A percentile compares a stretch with the other conserved stretches of the same genome.
These are phyloP conservation scores for Purpureocillium lavendulum DNA, from an alignment of 2,329 filamentous ascomycete species.

Conservation along the genomic window DNA sequence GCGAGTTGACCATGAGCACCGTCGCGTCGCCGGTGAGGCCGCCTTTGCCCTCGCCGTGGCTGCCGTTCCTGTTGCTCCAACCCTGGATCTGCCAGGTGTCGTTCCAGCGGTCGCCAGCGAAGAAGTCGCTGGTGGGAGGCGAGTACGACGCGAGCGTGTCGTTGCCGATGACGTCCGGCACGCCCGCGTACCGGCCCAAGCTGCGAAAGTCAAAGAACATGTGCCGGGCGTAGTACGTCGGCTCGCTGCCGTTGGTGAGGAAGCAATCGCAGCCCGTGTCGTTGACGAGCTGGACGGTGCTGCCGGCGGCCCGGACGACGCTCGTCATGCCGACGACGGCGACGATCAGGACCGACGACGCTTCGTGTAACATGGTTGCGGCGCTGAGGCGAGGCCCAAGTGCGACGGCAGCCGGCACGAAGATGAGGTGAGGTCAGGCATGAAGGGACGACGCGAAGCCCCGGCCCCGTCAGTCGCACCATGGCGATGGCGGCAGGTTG, in stretches of 20 bases:
- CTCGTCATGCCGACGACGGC: not conserved
- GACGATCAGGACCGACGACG: not conserved
- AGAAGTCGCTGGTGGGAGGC: constrained; percentile 28
- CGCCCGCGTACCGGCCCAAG: constrained; percentile 28
- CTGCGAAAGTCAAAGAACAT: constrained; percentile 42
- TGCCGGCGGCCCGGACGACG: not conserved
- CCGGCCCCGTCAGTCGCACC: too few species aligned
- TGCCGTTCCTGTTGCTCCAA: constrained; percentile 28
- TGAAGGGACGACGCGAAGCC: too few species aligned
- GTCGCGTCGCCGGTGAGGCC: constrained; percentile 17
- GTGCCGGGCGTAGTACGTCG: constrained; percentile 35
- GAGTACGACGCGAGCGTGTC: constrained; percentile 18
- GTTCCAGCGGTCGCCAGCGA: constrained; percentile 25
- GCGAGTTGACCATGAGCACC: constrained; percentile 30
- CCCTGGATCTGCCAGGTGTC: constrained; percentile 27
- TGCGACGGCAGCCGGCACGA: too few species aligned
- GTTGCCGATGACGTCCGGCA: constrained; percentile 22
- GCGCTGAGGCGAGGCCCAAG: too few species aligned
- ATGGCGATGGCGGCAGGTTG: too few species aligned
- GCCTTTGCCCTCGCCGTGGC: constrained; percentile 10
- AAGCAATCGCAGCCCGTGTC: constrained; percentile 37
- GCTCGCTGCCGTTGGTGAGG: constrained; percentile 34
- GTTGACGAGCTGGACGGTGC: constrained; percentile 1
- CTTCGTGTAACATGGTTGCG: too few species aligned
- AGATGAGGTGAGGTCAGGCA: too few species aligned